A percentile compares a stretch with the other conserved stretches of the same genome.
Evolutionary conservation across 2,329 filamentous ascomycete species (phyloP).

Genomic region (Davidsoniella neocaledoniae): DNA sequence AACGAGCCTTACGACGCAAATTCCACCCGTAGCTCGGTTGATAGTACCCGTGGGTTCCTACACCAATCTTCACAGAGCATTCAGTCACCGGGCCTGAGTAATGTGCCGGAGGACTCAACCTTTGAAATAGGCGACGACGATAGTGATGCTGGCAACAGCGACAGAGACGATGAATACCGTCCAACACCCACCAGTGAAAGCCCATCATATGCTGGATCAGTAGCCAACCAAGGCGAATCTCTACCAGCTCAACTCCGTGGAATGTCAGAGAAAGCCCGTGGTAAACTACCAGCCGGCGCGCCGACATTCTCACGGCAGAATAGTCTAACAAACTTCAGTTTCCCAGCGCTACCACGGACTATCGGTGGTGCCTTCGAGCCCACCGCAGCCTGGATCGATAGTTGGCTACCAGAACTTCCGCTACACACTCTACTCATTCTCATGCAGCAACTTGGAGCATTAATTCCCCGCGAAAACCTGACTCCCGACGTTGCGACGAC

Average conservation of each 20-base stretch:
- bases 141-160: slow-evolving; percentile 37
- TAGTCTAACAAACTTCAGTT: slow-evolving; percentile 58
- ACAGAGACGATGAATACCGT: slow-evolving; percentile 25
- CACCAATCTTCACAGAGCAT: slow-evolving; percentile 24
- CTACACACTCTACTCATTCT: slow-evolving; percentile 72
- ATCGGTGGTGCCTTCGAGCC: slow-evolving; percentile 50
- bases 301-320: slow-evolving; percentile 80
- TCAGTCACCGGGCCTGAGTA: slow-evolving; percentile 39
- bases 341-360: slow-evolving; percentile 16
- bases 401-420: slow-evolving; percentile 81
- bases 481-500: slow-evolving; percentile 26
- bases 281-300: slow-evolving; percentile 79
- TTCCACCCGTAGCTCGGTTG: slow-evolving; percentile 45
- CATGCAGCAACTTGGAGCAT: slow-evolving; percentile 46
- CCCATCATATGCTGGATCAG: slow-evolving; percentile 50
- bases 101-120: slow-evolving; percentile 57
- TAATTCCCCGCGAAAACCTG: slow-evolving; percentile 36
- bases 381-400: slow-evolving; percentile 73
- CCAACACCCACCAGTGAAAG: slow-evolving; percentile 48
- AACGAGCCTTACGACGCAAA: slow-evolving; percentile 30
- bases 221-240: slow-evolving; percentile 53
- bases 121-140: slow-evolving; percentile 87
- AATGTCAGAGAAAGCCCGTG: slow-evolving; percentile 93
- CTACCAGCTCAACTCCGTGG: slow-evolving; percentile 69
- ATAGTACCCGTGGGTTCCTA: slow-evolving; percentile 50